Evolutionary conservation across 2,329 filamentous ascomycete species (phyloP), one percentile per base, ranked within the genome.

Genomic region (Arthroderma sp.): DNA sequence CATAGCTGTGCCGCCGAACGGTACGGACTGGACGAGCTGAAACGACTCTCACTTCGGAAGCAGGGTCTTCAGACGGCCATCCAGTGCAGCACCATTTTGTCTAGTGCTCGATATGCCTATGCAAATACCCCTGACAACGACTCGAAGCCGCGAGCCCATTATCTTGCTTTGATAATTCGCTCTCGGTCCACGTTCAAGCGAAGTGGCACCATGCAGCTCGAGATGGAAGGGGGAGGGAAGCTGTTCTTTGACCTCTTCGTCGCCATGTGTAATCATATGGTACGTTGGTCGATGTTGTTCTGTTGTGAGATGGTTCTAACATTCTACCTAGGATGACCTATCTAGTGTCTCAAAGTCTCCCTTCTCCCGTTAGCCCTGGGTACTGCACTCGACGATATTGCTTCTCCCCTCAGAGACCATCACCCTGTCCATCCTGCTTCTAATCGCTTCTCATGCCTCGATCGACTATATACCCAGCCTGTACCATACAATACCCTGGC

Each of bases 211-310:
- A 95, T 95, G 90, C 91, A 95, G 74, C 82, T 88, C 64, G 90
- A 95, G 75, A 95, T 96, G 90, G 87, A 87, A 70, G 82, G 83
- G 61, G 91, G 91, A 28, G 88, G 88, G 56, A 87, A 87, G 67
- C 77, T 95, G 59, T 95, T 95, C 76, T 96, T 95, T 69, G 91
- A 95, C 68, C 77, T 95, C 47, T 96, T 95, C 70, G 91, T 95
- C 54, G 89, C 91, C 17, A 82, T 95, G 73, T 90, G 87, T 73
- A 95, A 95, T 70, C 88, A 95, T 68, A 87, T 95, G 67, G 88
- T 78, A 83, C 70, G 86, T 72, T 58, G 49, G 41, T n/a, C 55
- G 13, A 11, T 21, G 15, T 43, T 37, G 31, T 57, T 47, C 51
- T 63, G 65, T 59, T 60, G 4, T 54, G 13, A n/a, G 11, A 0